A percentile compares a stretch with the other conserved stretches of the same genome.
Conservation (phyloP, 495 filamentous ascomycete genomes). For the Filosporella fistucella region DNA sequence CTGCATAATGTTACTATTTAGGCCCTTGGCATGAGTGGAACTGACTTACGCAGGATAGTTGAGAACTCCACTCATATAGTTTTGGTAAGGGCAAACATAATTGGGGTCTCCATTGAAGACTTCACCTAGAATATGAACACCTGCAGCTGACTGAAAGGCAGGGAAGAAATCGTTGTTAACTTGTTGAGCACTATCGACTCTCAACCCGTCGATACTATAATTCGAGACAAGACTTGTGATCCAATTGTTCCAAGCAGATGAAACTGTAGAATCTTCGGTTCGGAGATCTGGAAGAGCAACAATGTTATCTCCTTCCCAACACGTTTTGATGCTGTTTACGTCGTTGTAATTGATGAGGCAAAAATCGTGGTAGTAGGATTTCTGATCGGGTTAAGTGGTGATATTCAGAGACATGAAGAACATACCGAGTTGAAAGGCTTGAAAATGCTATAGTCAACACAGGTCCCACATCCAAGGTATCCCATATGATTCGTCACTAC, state of each 20-base stretch:
- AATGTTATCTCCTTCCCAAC: constrained; percentile 45
- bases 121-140: constrained; percentile 70
- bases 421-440: constrained; percentile 55
- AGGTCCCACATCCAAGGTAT: constrained; percentile 45
- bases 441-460: constrained; percentile 57
- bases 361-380: constrained; percentile 59
- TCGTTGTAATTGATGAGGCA: constrained; percentile 67
- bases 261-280: constrained; percentile 54
- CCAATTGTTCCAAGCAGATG: constrained; percentile 60
- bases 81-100: constrained; percentile 64
- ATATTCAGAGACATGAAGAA: neutral
- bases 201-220: constrained; percentile 75
- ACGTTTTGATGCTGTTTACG: constrained; percentile 35
- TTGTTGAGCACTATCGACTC: constrained; percentile 72
- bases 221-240: constrained; percentile 55
- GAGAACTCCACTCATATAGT: constrained; percentile 48
- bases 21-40: neutral
- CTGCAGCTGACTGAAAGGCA: constrained; percentile 48
- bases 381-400: constrained; percentile 3
- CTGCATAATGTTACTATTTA: constrained; percentile 13
- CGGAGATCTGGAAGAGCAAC: constrained; percentile 67
- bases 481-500: constrained; percentile 79
- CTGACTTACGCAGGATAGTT: constrained; percentile 60
- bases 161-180: constrained; percentile 68
- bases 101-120: constrained; percentile 56